Evolutionary conservation across 495 filamentous ascomycete genomes (phyloP), one percentile per base, ranked within the genome.

Genomic region (Neurospora intermedia): DNA sequence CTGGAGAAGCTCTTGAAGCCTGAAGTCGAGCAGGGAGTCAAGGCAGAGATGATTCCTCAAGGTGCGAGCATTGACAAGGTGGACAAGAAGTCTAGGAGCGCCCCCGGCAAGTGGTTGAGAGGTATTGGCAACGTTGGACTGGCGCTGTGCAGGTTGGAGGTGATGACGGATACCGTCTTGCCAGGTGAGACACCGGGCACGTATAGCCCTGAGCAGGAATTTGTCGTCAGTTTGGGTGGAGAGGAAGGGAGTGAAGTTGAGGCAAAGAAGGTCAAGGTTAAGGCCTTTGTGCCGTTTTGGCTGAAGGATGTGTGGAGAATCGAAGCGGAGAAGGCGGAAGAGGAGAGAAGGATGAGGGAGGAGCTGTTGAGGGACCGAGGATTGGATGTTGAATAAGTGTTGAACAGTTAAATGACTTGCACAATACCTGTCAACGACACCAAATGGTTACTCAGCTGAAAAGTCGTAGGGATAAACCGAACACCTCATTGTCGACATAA

Each of bases 281-380:
- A 93, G 83, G 93, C 95, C 15, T 91, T 97, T 80, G 90, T 98
- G 75, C 94, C 94, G n/a, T 81, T 84, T 31, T 98, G 96, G 95
- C 77, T 88, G 71, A 82, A 83, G 69, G 79, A 85, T 16, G 82
- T 82, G 71, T 73, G 78, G n/a, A 46, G 69, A 43, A 73, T 69
- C 7, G 66, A 73, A 7, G 43, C 45, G 31, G 31, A 31, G 35
- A 72, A 72, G 20, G 69, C 79, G 71, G 69, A 27, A 20, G 54
- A 45, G 69, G 48, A 69, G 39, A 66, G 46, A 15, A 69, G 66
- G 20, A 45, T 59, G 71, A 39, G 35, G 39, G 71, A 69, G 48
- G 23, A 40, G 69, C 20, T 69, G 7, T 23, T 42, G 70, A 27
- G 39, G 31, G 70, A 71, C 9, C 40, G 42, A 6, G 70, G 54